Conservation (phyloP, 2,329 filamentous ascomycete species). For the Pseudogymnoascus sp. region DNA sequence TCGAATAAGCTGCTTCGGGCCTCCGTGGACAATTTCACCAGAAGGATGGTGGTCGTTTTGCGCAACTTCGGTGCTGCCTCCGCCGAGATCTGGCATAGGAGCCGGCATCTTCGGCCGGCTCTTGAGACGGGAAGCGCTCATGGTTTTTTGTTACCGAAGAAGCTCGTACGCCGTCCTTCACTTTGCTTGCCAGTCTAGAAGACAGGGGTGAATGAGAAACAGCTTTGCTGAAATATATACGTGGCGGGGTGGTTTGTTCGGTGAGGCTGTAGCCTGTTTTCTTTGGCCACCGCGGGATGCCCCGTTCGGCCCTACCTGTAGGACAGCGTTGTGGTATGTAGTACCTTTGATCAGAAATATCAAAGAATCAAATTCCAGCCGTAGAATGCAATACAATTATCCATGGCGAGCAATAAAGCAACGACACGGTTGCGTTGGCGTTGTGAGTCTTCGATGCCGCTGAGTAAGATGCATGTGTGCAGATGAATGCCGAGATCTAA, state of each 20-base stretch:
- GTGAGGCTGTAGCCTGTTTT: not conserved
- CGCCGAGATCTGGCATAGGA: slow-evolving; percentile 11
- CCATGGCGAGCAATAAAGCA: not conserved
- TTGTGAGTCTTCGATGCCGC: not conserved
- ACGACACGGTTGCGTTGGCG: not conserved
- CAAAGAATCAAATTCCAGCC: not conserved
- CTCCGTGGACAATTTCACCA: slow-evolving; percentile 27
- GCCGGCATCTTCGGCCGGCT: slow-evolving; percentile 9
- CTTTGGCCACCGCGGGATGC: not conserved
- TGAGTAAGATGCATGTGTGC: not conserved
- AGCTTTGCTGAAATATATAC: not conserved
- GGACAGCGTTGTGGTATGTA: not conserved
- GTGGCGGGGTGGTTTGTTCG: not conserved
- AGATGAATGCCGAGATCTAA: not conserved
- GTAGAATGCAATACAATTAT: not conserved
- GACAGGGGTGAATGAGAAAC: not conserved
- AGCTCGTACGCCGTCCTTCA: not conserved
- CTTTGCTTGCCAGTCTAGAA: not conserved
- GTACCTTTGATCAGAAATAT: not conserved
- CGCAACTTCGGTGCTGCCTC: slow-evolving; percentile 14
- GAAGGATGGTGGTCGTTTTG: slow-evolving; percentile 24
- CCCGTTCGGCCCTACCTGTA: not conserved
- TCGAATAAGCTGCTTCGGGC: slow-evolving; percentile 22
- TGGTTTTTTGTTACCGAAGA: not conserved
- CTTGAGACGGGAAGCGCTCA: slow-evolving; percentile 2